Percentiles rank a stretch among this genome's conserved stretches.
These are phyloP conservation scores for Eimeria zaria DNA, from an alignment of 169 alveolate species.

Conservation along the genomic window DNA sequence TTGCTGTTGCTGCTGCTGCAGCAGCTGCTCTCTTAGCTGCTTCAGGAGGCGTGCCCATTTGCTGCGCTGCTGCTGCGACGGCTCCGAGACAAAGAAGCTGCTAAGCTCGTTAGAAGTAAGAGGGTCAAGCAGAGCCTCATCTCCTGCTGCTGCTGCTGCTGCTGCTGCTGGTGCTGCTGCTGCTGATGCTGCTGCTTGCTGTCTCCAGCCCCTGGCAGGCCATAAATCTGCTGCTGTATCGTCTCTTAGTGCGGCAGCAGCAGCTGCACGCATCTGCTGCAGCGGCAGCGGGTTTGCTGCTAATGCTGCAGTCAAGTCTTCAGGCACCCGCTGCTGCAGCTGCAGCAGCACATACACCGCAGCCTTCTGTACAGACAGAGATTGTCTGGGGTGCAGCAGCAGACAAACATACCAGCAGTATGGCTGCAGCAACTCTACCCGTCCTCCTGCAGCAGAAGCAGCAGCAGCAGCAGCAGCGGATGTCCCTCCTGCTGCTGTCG, in stretches of 20 bases:
- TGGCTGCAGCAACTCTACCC: conserved; percentile 22
- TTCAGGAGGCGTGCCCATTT: conserved; percentile 1
- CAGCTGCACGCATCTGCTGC: conserved; percentile 53
- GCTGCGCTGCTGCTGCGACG: conserved; percentile 56
- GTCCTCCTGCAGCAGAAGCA: conserved; percentile 12
- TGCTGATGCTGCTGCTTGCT: conserved; percentile 30
- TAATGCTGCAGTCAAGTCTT: conserved; percentile 50
- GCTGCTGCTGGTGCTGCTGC: conserved; percentile 69
- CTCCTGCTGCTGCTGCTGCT: conserved; percentile 71
- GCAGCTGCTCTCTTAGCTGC: conserved; percentile 61
- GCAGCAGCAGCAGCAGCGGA: conserved; percentile 38
- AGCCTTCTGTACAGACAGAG: conserved; percentile 48
- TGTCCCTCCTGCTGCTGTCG: conserved; percentile 6
- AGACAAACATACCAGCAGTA: conserved; percentile 30
- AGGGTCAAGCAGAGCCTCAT: conserved; percentile 43
- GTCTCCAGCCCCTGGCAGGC: conserved; percentile 9
- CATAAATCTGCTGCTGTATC: conserved; percentile 39
- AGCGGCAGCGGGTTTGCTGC: conserved; percentile 73
- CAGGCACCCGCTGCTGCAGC: conserved; percentile 79
- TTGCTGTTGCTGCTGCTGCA: conserved; percentile 54
- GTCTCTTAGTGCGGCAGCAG: conserved; percentile 18
- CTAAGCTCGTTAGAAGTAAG: background rate
- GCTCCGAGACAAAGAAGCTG: conserved; percentile 21
- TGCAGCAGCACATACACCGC: conserved; percentile 80
- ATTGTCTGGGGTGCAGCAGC: conserved; percentile 31